phyloP scores from a whole-genome alignment of 495 filamentous ascomycete genomes.

The Bombardia bombarda region DNA sequence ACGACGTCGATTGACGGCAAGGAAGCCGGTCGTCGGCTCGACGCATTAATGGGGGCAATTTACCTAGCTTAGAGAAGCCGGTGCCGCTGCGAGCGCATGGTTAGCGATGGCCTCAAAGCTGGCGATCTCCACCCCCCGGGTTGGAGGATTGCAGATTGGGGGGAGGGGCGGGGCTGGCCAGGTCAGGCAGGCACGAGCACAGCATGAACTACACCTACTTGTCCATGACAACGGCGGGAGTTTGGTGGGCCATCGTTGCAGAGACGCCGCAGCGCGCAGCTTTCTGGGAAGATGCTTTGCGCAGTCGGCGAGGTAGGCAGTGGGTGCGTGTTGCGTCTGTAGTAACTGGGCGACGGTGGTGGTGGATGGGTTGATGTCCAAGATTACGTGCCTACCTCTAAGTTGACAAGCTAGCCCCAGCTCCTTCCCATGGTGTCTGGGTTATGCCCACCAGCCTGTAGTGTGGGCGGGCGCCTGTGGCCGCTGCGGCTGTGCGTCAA shows the following conservation, averaged over 20 bases:
- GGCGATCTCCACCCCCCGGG: background rate
- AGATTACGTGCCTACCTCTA: conserved; percentile 26
- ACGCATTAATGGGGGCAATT: conserved; percentile 13
- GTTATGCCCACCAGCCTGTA: no score
- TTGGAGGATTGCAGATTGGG: background rate
- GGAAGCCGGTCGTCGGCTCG: background rate
- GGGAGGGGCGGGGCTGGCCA: conserved; percentile 13
- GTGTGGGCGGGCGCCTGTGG: background rate
- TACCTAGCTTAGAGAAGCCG: conserved; percentile 97
- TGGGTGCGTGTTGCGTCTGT: conserved; percentile 6
- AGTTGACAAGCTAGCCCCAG: conserved; percentile 15
- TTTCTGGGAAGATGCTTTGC: conserved; percentile 9
- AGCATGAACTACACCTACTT: conserved; percentile 88
- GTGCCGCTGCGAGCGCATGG: conserved; percentile 64
- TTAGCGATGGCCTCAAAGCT: conserved; percentile 12
- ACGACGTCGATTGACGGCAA: no score
- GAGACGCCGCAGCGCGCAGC: conserved; percentile 18
- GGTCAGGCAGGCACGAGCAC: conserved; percentile 5
- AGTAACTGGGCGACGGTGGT: conserved; percentile 9
- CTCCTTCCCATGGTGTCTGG: no score
- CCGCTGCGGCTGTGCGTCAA: background rate
- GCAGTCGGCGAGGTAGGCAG: conserved; percentile 14
- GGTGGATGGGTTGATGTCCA: conserved; percentile 14
- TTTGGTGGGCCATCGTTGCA: conserved; percentile 82
- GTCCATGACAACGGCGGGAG: conserved; percentile 99